A percentile compares a stretch with the other conserved stretches of the same genome.
phyloP scores from a whole-genome alignment of 768 basidiomycete species.

The Pisolithus microcarpus region DNA sequence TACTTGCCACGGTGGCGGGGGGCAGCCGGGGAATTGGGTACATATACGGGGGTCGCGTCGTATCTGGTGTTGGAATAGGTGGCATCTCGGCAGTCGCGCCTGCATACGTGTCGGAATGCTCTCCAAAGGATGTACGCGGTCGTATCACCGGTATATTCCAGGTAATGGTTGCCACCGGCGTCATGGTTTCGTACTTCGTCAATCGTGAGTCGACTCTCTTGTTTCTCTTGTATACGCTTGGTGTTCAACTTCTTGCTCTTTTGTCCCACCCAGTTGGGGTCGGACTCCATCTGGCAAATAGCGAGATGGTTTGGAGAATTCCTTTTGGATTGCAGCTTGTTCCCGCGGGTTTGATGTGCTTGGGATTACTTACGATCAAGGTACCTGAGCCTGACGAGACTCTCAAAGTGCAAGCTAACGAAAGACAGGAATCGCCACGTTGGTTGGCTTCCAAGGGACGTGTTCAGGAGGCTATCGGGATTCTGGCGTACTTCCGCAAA shows the following conservation, averaged over 20 bases:
- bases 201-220: not conserved
- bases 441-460: constrained; percentile 44
- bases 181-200: constrained; percentile 20
- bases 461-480: constrained; percentile 34
- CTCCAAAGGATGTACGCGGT: constrained; percentile 41
- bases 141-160: constrained; percentile 41
- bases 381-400: not conserved
- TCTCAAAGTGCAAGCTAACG: not conserved
- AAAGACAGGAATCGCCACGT: constrained; percentile 47
- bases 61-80: constrained; percentile 56
- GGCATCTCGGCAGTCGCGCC: constrained; percentile 45
- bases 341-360: constrained; percentile 42
- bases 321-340: constrained; percentile 47
- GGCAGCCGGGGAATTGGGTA: constrained; percentile 46
- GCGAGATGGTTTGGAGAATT: constrained; percentile 36
- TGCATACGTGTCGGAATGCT: constrained; percentile 45
- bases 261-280: not conserved
- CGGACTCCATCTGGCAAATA: not conserved
- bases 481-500: constrained; percentile 32
- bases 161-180: constrained; percentile 23
- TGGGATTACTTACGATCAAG: constrained; percentile 2
- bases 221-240: not conserved
- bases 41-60: constrained; percentile 45
- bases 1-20: constrained; percentile 33
- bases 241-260: not conserved